Percentiles rank a stretch among this genome's conserved stretches.
Conservation (phyloP, 768 basidiomycete species). For the Agrocybe chaxingu region DNA sequence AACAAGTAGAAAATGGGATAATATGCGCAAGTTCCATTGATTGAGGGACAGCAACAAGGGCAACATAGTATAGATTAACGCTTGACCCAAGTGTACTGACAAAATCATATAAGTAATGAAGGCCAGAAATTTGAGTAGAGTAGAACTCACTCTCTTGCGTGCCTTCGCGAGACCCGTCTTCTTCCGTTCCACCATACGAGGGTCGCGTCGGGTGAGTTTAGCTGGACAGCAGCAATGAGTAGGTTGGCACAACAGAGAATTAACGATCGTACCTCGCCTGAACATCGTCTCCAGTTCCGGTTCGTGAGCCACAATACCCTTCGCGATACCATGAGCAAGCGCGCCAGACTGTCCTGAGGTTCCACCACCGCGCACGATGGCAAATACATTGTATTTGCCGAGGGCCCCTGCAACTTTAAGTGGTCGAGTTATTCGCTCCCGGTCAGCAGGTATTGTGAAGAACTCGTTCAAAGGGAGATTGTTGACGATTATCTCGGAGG, state of each 20-base stretch:
- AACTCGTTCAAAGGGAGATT: slow-evolving; percentile 74
- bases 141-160: slow-evolving; percentile 74
- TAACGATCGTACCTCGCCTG: slow-evolving; percentile 56
- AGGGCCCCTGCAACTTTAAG: slow-evolving; percentile 80
- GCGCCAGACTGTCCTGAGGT: slow-evolving; percentile 93
- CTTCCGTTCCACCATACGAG: slow-evolving; percentile 97
- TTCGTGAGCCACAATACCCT: slow-evolving; percentile 69
- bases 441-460: slow-evolving; percentile 72
- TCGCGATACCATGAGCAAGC: slow-evolving; percentile 71
- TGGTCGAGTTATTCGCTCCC: slow-evolving; percentile 80
- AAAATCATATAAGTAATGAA: slow-evolving; percentile 12
- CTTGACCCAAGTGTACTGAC: slow-evolving; percentile 94
- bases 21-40: slow-evolving; percentile 17
- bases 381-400: slow-evolving; percentile 79
- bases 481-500: slow-evolving; percentile 79
- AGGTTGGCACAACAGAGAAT: not conserved
- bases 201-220: slow-evolving; percentile 84
- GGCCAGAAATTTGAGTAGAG: slow-evolving; percentile 1
- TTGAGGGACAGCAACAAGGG: not conserved
- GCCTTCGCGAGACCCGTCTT: slow-evolving; percentile 94
- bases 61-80: slow-evolving; percentile 44
- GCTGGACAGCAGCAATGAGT: slow-evolving; percentile 42
- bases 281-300: slow-evolving; percentile 65
- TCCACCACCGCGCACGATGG: slow-evolving; percentile 82
- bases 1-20: slow-evolving; percentile 14